A percentile compares a stretch with the other conserved stretches of the same genome.
These are phyloP conservation scores for Xerocomellus amylosporus DNA, from an alignment of 768 basidiomycete species.

Conservation along the genomic window DNA sequence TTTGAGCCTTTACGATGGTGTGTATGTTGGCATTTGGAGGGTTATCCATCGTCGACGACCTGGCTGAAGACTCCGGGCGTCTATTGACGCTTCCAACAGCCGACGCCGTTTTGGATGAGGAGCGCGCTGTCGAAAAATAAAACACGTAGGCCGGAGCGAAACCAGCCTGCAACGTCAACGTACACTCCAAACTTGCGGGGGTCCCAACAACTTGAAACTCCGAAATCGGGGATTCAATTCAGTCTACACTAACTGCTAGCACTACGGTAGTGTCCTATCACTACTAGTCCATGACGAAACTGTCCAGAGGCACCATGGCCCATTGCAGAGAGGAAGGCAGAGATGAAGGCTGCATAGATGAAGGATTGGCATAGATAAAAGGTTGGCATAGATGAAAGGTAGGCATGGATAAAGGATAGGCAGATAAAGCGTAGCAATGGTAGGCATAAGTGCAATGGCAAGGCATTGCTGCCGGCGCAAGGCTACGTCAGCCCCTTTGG, in stretches of 20 bases:
- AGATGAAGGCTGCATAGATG: background rate
- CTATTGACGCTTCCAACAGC: slow-evolving; percentile 63
- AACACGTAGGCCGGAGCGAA: slow-evolving; percentile 32
- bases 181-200: slow-evolving; percentile 17
- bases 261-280: background rate
- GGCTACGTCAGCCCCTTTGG: background rate
- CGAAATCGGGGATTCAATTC: slow-evolving; percentile 20
- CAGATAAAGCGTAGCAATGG: background rate
- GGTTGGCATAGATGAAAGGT: background rate
- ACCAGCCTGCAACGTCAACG: slow-evolving; percentile 30
- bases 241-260: background rate
- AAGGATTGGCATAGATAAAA: too few relatives aligned
- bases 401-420: background rate
- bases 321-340: background rate
- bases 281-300: background rate
- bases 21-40: slow-evolving; percentile 82
- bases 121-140: slow-evolving; percentile 35
- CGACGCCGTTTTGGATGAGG: slow-evolving; percentile 60
- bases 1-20: slow-evolving; percentile 94
- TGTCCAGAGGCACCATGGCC: background rate
- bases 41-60: slow-evolving; percentile 83
- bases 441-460: background rate
- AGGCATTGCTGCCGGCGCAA: background rate
- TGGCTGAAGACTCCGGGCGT: slow-evolving; percentile 73
- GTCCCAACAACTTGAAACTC: slow-evolving; percentile 17